A percentile compares a stretch with the other conserved stretches of the same genome.
phyloP scores from a whole-genome alignment of 192 early-diverging fungal species.

The Backusella luteola region DNA sequence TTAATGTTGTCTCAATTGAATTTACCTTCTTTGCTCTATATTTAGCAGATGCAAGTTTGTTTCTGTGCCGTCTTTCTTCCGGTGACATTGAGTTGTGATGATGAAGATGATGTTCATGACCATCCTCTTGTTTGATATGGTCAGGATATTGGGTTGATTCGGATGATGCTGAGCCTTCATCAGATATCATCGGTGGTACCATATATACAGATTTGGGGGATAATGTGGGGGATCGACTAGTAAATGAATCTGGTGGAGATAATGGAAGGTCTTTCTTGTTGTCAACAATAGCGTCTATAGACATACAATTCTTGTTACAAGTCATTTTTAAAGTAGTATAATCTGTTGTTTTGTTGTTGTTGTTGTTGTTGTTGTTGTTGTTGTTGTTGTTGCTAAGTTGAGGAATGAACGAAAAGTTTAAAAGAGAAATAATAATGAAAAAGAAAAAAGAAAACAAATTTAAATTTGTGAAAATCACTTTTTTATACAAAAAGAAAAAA shows the following conservation, averaged over 20 bases:
- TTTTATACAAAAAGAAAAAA: neutral
- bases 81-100: slow-evolving; percentile 37
- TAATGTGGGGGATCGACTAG: neutral
- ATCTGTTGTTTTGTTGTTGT: neutral
- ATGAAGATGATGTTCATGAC: neutral
- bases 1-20: neutral
- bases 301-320: neutral
- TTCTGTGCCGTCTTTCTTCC: slow-evolving; percentile 48
- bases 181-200: neutral
- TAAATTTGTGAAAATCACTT: neutral
- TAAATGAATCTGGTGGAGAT: slow-evolving; percentile 10
- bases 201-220: neutral
- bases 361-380: neutral
- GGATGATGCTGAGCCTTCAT: neutral
- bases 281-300: neutral
- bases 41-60: slow-evolving; percentile 59
- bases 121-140: neutral
- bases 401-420: neutral
- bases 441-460: neutral
- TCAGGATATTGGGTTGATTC: neutral
- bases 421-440: neutral
- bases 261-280: neutral
- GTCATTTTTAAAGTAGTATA: neutral
- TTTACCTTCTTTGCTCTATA: slow-evolving; percentile 55
- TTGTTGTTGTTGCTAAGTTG: neutral